A percentile compares a stretch with the other conserved stretches of the same genome.
phyloP scores from a whole-genome alignment of 257 asterid species.

The Verbascum thapsus region DNA sequence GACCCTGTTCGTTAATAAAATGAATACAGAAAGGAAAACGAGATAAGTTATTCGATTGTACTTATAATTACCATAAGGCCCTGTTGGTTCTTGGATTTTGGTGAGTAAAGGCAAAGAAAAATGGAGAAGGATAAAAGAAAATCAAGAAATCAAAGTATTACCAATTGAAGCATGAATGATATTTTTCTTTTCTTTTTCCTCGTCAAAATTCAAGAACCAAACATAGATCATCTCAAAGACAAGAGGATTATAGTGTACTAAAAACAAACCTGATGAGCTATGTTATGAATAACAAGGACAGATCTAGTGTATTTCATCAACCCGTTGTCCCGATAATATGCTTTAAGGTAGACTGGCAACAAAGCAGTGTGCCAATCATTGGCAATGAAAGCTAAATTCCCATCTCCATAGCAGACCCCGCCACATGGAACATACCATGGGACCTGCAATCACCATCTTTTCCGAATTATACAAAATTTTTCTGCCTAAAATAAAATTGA shows the following conservation, averaged over 20 bases:
- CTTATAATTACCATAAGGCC: background rate
- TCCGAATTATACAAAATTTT: constrained; percentile 19
- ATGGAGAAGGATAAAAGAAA: too few species aligned
- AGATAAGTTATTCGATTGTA: background rate
- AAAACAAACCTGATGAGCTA: constrained; percentile 92
- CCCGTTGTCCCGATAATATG: constrained; percentile 91
- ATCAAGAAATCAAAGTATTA: too few species aligned
- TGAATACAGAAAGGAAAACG: constrained; percentile 4
- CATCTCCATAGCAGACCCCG: constrained; percentile 96
- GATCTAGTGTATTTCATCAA: constrained; percentile 85
- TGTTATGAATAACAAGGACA: constrained; percentile 89
- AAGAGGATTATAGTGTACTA: background rate
- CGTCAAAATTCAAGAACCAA: too few species aligned
- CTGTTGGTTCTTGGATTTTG: background rate
- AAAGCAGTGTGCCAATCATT: constrained; percentile 99
- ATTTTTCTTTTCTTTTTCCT: too few species aligned
- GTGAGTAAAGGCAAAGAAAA: too few species aligned
- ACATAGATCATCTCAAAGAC: constrained; percentile 12
- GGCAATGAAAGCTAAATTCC: constrained; percentile 89
- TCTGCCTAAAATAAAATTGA: background rate
- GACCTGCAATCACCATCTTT: constrained; percentile 50
- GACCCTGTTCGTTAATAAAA: constrained; percentile 61
- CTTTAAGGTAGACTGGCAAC: constrained; percentile 92
- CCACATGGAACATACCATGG: constrained; percentile 99
- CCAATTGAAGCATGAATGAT: too few species aligned